Base-by-base conservation (phyloP, 805 yeast genomes). In the Starmerella stigmatis region DNA sequence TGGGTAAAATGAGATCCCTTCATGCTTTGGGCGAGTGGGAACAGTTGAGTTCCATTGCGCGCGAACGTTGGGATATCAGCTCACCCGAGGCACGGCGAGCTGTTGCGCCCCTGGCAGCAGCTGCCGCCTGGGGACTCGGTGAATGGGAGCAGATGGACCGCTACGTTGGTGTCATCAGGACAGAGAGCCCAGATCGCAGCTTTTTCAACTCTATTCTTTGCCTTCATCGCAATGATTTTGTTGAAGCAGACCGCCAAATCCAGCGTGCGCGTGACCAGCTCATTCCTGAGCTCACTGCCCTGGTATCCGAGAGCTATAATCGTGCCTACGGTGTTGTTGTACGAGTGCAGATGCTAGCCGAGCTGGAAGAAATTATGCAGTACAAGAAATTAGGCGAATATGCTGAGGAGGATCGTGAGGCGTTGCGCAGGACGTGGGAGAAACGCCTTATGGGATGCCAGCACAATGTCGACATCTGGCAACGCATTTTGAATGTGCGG, bases 21-120 rank as follows among this genome's bases (percentile, higher is more conserved):
- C 96, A 92, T 65, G 99, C 99, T 0, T 68, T 92, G n/a, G 98
- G 98, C 40, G 96, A 92, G 64, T 94, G 98, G 97, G 97, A 89
- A 51, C 82, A 81, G 54, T 68, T 94, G 20, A 79, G 94, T 10
- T 82, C 81, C 49, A 66, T 92, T 45, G 95, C 96, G 0, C 80
- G 78, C 54, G 79, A 78, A 34, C 86, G 84, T 59, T 92, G 99
- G 99, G 69, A 67, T 16, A 68, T 71, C 25, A 74, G 94, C 0
- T 70, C 84, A 1, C 71, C 78, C 23, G 94, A 86, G 15, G 76
- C 78, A 31, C 75, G 79, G 54, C 70, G 95, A 45, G 76, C 80
- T 5, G 86, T 92, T 55, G 98, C 98, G 1, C 97, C 98, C 0
- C 67, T 94, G 44, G 98, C 97, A 0, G 98, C 98, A 0, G 96